phyloP scores from a whole-genome alignment of 2,329 filamentous ascomycete species.

The Colletotrichum sp. region DNA sequence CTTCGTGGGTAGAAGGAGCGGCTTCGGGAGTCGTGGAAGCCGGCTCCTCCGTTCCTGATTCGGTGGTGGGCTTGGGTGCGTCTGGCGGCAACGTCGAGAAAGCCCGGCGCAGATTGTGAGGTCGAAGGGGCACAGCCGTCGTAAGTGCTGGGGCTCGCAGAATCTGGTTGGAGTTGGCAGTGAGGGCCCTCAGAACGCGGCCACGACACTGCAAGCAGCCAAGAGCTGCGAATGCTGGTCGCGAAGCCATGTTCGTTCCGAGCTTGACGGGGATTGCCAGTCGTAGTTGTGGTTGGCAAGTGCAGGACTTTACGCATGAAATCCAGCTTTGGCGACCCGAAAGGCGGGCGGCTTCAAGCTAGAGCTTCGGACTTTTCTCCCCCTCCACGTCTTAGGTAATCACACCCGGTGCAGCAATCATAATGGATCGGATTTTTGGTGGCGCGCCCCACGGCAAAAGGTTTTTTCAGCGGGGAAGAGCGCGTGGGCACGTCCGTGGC shows the following conservation, averaged over 20 bases:
- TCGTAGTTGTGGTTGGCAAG: neutral
- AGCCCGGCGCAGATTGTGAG: constrained; percentile 24
- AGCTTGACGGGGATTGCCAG: neutral
- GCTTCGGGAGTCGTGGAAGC: neutral
- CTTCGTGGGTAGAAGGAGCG: neutral
- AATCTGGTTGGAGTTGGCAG: neutral
- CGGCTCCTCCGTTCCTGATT: neutral
- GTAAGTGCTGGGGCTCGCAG: neutral
- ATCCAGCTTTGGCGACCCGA: neutral
- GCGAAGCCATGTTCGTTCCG: constrained; percentile 24
- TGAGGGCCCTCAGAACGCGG: constrained; percentile 27
- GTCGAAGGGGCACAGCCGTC: neutral
- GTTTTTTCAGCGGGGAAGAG: neutral
- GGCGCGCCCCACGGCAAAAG: neutral
- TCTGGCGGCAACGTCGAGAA: constrained; percentile 26
- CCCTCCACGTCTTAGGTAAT: neutral
- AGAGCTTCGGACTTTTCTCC: neutral
- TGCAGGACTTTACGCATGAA: neutral
- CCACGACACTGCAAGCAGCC: constrained; percentile 32
- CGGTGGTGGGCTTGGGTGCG: neutral
- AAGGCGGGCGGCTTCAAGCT: neutral
- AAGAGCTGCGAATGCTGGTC: constrained; percentile 24
- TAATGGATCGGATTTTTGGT: neutral
- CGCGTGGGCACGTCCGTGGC: neutral
- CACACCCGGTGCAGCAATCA: neutral